Base-by-base conservation (phyloP, 116 monocot genomes). In the Papilionanthe hybrid region DNA sequence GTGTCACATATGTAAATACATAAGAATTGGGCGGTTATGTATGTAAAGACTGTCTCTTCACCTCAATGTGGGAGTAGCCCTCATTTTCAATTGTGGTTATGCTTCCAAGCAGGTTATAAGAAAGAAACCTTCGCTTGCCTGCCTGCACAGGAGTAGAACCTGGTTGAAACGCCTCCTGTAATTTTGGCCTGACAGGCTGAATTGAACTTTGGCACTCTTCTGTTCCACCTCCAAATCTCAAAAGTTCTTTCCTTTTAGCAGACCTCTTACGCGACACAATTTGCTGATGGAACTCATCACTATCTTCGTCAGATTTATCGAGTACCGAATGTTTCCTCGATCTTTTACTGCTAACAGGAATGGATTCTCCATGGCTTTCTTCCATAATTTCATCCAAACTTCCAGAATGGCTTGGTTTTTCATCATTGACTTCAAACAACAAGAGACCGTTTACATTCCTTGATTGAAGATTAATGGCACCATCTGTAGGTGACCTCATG, bases 61-160 rank as follows among this genome's bases (percentile, higher is more conserved):
- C 99, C 99, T 99, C 99, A 83, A 99, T 87, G 57, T 99, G 99
- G 48, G 93, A 95, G 80, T 85, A 88, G 23, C 89, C 91, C n/a
- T 93, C 95, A 85, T 99, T 94, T 75, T 99, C 90, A 53, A 99
- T 77, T 55, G 95, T 93, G 15, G 99, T 99, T 72, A 99, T 88
- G 82, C 89, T 90, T 72, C 95, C 99, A 67, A 99, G 90, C 90
- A 95, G 83, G 80, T 90, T 99, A 78, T 95, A 99, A 76, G 80
- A 87, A 69, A 95, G 91, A 86, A 99, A 99, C 50, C 86, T 82
- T 6, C 95, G 83, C 77, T 92, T 95, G 53, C 93, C 95, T 29
- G 75, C 5, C 68, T 99, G 90, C 22, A 84, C 76, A 78, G 95
- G 99, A 72, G 95, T 93, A 15, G 90, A 93, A 42, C 99, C 91